A percentile compares a stretch with the other conserved stretches of the same genome.
Conservation (phyloP, 2,329 filamentous ascomycete species). For the Lecanicillium sp. region DNA sequence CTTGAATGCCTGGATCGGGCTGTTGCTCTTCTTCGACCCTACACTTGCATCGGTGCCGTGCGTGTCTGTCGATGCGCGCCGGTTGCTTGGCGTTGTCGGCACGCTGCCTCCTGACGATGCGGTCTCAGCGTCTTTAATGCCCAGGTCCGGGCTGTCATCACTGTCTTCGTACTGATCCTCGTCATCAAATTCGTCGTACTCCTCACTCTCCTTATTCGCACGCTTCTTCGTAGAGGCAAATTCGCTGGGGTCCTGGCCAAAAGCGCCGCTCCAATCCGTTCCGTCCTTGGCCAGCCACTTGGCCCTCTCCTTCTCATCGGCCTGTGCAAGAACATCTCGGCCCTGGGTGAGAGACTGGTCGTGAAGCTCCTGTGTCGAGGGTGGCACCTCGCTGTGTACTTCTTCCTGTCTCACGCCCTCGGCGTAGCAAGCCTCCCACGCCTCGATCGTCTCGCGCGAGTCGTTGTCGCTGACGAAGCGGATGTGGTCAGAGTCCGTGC, state of each 20-base stretch:
- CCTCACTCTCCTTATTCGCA: constrained; percentile 25
- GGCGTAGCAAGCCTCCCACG: constrained; percentile 84
- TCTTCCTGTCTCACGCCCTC: constrained; percentile 72
- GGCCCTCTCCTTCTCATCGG: constrained; percentile 62
- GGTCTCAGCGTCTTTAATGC: constrained; percentile 47
- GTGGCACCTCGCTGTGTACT: constrained; percentile 67
- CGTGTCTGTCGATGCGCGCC: constrained; percentile 28
- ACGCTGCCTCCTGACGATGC: constrained; percentile 20
- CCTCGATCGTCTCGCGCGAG: constrained; percentile 85
- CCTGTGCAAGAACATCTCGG: constrained; percentile 70
- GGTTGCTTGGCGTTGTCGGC: constrained; percentile 15
- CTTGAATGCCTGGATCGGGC: constrained; percentile 48
- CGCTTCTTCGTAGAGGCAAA: constrained; percentile 27
- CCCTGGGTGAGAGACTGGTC: constrained; percentile 73
- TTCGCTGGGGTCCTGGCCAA: constrained; percentile 65
- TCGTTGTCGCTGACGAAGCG: constrained; percentile 81
- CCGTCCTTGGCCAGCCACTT: constrained; percentile 76
- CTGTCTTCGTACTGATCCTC: constrained; percentile 22
- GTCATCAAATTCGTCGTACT: constrained; percentile 32
- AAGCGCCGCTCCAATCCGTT: constrained; percentile 80
- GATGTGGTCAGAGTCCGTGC: constrained; percentile 80
- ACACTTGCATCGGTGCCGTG: constrained; percentile 19
- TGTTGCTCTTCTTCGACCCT: constrained; percentile 22
- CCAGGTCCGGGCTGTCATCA: constrained; percentile 42
- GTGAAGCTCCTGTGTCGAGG: constrained; percentile 66